A percentile compares a stretch with the other conserved stretches of the same genome.
phyloP scores from a whole-genome alignment of 2,329 filamentous ascomycete genomes.

The Neopestalotiopsis rosae region DNA sequence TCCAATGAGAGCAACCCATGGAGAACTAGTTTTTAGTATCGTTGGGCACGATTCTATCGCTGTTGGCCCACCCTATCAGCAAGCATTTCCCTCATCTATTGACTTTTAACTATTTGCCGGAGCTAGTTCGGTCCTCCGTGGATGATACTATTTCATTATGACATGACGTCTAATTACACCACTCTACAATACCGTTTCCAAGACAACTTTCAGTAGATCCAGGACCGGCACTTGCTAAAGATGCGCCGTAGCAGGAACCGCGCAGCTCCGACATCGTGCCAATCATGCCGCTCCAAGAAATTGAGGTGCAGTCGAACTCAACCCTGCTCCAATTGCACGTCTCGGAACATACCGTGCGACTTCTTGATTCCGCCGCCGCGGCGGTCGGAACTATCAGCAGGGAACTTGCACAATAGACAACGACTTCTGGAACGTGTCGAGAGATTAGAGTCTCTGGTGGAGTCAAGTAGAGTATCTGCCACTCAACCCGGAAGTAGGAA shows the following conservation, averaged over 20 bases:
- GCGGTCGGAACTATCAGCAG: conserved; percentile 10
- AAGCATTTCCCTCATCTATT: too few species aligned
- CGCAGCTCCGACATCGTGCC: conserved; percentile 26
- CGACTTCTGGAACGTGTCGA: conserved; percentile 25
- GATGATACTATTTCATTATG: not conserved
- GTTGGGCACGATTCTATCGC: too few species aligned
- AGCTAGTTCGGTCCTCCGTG: not conserved
- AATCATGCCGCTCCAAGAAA: conserved; percentile 28
- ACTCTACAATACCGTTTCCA: not conserved
- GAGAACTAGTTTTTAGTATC: too few species aligned
- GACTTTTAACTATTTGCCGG: too few species aligned
- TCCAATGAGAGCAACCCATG: too few species aligned
- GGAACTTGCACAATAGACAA: conserved; percentile 9
- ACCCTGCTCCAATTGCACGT: conserved; percentile 27
- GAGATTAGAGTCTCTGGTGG: conserved; percentile 26
- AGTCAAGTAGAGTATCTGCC: conserved; percentile 11
- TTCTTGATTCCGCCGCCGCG: conserved; percentile 23
- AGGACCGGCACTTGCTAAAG: not conserved
- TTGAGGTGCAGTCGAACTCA: conserved; percentile 26
- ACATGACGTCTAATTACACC: not conserved
- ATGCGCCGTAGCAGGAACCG: conserved; percentile 24
- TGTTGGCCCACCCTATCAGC: too few species aligned
- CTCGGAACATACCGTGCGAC: conserved; percentile 23
- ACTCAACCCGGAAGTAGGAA: not conserved
- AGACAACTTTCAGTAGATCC: not conserved